Percentiles rank a stretch among this genome's conserved stretches.
These are phyloP conservation scores for Carex littledalei DNA, from an alignment of 176 grass and related monocot genomes.

Conservation along the genomic window DNA sequence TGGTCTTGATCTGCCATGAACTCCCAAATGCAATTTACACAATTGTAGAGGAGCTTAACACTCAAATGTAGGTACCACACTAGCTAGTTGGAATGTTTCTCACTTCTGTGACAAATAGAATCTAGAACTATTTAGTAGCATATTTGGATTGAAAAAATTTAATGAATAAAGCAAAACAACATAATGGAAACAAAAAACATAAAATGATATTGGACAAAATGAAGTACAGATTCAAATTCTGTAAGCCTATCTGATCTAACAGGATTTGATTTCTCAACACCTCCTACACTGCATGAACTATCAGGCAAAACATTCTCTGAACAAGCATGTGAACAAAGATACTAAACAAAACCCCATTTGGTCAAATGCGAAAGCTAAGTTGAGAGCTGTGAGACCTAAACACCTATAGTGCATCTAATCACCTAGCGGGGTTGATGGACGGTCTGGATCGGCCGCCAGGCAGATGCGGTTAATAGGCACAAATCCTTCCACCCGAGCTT, in stretches of 20 bases:
- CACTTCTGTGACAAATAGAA: background rate
- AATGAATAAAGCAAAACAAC: background rate
- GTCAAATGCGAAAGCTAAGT: constrained; percentile 22
- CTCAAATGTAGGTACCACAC: background rate
- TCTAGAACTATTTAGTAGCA: background rate
- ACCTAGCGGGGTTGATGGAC: constrained; percentile 21
- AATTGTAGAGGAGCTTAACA: background rate
- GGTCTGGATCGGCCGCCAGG: constrained; percentile 78
- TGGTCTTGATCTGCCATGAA: background rate
- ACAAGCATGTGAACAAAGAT: constrained; percentile 7
- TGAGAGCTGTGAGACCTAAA: constrained; percentile 24
- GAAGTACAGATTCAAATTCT: constrained; percentile 17
- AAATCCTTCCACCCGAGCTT: constrained; percentile 99
- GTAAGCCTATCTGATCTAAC: constrained; percentile 25
- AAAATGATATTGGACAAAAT: constrained; percentile 17
- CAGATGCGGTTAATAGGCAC: constrained; percentile 85
- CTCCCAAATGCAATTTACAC: background rate
- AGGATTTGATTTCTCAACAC: constrained; percentile 19
- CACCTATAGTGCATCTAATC: constrained; percentile 19
- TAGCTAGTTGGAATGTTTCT: background rate
- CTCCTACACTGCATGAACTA: constrained; percentile 4
- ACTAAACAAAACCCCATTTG: constrained; percentile 25
- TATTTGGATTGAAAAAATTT: background rate
- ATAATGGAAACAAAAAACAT: background rate
- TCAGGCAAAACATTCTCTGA: constrained; percentile 24